A percentile compares a stretch with the other conserved stretches of the same genome.
Evolutionary conservation across 305 asterid genomes (phyloP).

Genomic region (Solanum hybrid): DNA sequence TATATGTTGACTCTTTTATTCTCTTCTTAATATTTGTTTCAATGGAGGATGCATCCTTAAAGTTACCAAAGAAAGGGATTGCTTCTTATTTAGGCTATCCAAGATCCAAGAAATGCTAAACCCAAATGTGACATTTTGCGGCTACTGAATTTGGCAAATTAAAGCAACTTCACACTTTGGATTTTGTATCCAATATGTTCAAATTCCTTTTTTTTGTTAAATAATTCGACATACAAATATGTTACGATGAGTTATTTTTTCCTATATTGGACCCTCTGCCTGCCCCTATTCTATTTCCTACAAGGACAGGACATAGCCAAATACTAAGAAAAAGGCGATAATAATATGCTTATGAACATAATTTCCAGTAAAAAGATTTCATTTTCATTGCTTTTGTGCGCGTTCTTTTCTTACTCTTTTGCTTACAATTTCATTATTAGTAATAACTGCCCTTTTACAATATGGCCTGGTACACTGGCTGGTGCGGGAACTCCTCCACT

Average conservation of each 20-base stretch:
- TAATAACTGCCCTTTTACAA: slow-evolving; percentile 56
- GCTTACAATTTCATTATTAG: slow-evolving; percentile 41
- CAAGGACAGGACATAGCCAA: neutral
- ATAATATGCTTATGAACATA: slow-evolving; percentile 2
- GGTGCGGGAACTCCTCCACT: slow-evolving; percentile 65
- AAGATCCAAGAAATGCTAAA: slow-evolving; percentile 54
- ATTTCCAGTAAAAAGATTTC: slow-evolving; percentile 6
- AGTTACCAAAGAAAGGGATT: slow-evolving; percentile 44
- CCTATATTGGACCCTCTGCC: neutral
- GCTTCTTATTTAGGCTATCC: slow-evolving; percentile 46
- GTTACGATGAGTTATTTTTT: neutral
- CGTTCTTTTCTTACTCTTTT: slow-evolving; percentile 19
- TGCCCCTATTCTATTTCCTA: neutral
- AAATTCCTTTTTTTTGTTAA: neutral
- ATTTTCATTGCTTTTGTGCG: slow-evolving; percentile 14
- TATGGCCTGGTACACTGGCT: slow-evolving; percentile 80
- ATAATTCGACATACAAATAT: slow-evolving; percentile 26
- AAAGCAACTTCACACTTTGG: slow-evolving; percentile 20
- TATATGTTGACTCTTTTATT: neutral
- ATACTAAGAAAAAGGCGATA: neutral
- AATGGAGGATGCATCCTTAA: neutral
- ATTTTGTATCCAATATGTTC: slow-evolving; percentile 3
- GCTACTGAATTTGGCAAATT: slow-evolving; percentile 25
- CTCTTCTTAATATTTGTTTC: neutral
- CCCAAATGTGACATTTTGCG: slow-evolving; percentile 40